Evolutionary conservation across 1,284 basidiomycete genomes (phyloP), one percentile per base, ranked within the genome.

Genomic region (Tylopilus sp.): DNA sequence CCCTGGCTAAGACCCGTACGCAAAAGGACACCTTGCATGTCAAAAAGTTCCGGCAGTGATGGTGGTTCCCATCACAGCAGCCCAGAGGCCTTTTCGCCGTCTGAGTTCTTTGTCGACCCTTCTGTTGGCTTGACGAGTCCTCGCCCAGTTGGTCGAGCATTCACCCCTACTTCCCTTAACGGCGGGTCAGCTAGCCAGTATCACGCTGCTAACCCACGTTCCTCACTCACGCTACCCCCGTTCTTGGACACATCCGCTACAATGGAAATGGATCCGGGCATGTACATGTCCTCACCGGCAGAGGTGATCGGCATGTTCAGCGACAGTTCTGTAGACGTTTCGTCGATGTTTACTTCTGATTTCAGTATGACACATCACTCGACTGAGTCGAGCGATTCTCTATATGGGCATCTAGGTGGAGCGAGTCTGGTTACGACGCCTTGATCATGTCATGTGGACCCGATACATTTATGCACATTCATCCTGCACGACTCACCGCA

Each of bases 1-100:
- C 88, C 91, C 8, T 94, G 92, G 92, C 83, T 94, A 51, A 82
- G 91, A 31, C 92, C 92, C 8, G 85, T 92, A 4, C 86, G 88
- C 49, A 91, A 90, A 69, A 89, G 88, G 73, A 78, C 79, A 5
- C 72, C 80, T 3, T 78, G 77, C 39, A 49, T 73, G 46, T 63
- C 70, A 61, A 63, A 73, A 65, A 50, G 62, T 20, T 33, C 48
- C 14, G 58, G 67, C 50, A 80, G 72, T 51, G 76, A 76, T 32
- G 75, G 78, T 19, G 72, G 80, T 19, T 78, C 79, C 8, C 80
- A 82, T 39, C 79, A 81, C 44, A 82, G 83, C 59, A 83, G 83
- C 59, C 82, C 84, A 3, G 85, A 88, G 63, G 76, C 77, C 10
- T 85, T 83, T 63, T 82, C 82, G 9, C 78, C 83, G 1, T 74